phyloP scores from a whole-genome alignment of 805 yeast species.

The Metschnikowia reukaufii region DNA sequence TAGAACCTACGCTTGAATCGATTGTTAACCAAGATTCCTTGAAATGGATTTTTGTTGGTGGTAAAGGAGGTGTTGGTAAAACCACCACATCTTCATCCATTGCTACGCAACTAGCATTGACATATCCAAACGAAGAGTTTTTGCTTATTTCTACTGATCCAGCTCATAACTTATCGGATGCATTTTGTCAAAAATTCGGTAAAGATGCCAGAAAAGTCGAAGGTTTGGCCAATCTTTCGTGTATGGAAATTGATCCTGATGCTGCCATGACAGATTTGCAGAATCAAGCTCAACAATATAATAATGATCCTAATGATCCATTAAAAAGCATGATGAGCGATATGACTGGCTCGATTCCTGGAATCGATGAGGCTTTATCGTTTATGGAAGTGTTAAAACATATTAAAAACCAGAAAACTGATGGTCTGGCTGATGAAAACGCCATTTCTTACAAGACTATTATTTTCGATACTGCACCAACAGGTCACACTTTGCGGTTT shows the following conservation, averaged over 20 bases:
- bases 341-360: slow-evolving; percentile 93
- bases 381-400: slow-evolving; percentile 98
- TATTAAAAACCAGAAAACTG: slow-evolving; percentile 68
- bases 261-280: slow-evolving; percentile 88
- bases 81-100: slow-evolving; percentile 96
- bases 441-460: slow-evolving; percentile 67
- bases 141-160: slow-evolving; percentile 95
- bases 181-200: slow-evolving; percentile 97
- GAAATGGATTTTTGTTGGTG: slow-evolving; percentile 98
- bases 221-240: slow-evolving; percentile 82
- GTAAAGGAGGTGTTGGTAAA: slow-evolving; percentile 99
- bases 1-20: slow-evolving; percentile 72
- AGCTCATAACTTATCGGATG: slow-evolving; percentile 96
- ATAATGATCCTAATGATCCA: slow-evolving; percentile 60
- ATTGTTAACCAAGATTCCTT: slow-evolving; percentile 62
- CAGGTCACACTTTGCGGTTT: slow-evolving; percentile 96
- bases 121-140: slow-evolving; percentile 77
- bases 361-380: slow-evolving; percentile 96
- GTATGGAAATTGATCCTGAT: slow-evolving; percentile 98
- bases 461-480: slow-evolving; percentile 99
- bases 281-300: slow-evolving; percentile 56
- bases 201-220: slow-evolving; percentile 94
- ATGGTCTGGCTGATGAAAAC: slow-evolving; percentile 19
- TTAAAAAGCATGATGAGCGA: slow-evolving; percentile 78
- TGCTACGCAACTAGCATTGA: slow-evolving; percentile 88